These are phyloP conservation scores for Ophiostoma pallidulum DNA, from an alignment of 2,329 filamentous ascomycete species.

Conservation along the genomic window DNA sequence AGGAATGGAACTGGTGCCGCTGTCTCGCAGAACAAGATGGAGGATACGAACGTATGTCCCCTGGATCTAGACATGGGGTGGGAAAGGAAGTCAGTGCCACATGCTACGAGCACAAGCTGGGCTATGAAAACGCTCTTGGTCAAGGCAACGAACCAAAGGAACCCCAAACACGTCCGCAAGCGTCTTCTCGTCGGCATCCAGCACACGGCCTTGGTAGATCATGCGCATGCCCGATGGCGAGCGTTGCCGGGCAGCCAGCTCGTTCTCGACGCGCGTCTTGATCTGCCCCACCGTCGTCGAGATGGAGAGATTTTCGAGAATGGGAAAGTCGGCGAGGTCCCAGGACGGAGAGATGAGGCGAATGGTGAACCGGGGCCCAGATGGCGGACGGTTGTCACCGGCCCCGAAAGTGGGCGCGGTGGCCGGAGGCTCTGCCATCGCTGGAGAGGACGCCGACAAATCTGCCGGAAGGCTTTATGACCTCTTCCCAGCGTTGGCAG, in stretches of 20 bases:
- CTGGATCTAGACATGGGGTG: neutral
- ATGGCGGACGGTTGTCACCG: neutral
- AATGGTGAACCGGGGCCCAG: conserved; percentile 6
- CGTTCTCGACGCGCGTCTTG: conserved; percentile 4
- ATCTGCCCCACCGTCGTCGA: conserved; percentile 12
- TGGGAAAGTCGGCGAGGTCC: conserved; percentile 10
- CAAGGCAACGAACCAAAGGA: conserved; percentile 7
- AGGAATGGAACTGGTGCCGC: neutral
- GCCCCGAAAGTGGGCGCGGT: neutral
- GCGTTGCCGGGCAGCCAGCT: conserved; percentile 6
- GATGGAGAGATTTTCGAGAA: conserved; percentile 3
- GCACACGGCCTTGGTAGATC: conserved; percentile 16
- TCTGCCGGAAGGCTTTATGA: neutral
- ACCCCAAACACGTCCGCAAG: conserved; percentile 13
- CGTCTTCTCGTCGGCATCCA: conserved; percentile 10
- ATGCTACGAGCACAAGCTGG: too few relatives aligned
- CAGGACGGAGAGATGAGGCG: conserved; percentile 13
- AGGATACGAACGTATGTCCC: conserved; percentile 1
- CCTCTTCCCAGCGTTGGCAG: neutral
- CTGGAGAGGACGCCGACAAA: neutral
- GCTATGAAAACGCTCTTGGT: too few relatives aligned
- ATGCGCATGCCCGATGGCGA: conserved; percentile 11
- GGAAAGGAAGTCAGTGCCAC: neutral
- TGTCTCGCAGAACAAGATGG: conserved; percentile 9
- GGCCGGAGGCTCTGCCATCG: conserved; percentile 2